These are phyloP conservation scores for Penicillium corylophilum DNA, from an alignment of 2,329 filamentous ascomycete genomes.

Conservation along the genomic window DNA sequence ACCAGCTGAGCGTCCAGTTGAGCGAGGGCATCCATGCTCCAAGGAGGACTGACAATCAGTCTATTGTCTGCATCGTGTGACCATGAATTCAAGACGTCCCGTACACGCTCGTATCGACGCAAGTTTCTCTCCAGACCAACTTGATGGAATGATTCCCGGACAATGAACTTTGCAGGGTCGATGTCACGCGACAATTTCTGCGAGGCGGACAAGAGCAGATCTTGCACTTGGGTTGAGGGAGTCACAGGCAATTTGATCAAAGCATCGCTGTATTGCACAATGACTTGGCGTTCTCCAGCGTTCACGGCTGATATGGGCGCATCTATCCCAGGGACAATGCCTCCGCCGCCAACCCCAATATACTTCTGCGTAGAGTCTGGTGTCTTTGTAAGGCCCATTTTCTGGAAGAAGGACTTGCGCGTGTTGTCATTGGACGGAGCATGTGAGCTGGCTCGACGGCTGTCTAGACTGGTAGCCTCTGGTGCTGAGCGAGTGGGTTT, in stretches of 20 bases:
- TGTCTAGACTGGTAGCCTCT: not conserved
- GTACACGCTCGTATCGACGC: slow-evolving; percentile 79
- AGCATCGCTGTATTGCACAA: slow-evolving; percentile 69
- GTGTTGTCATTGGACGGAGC: slow-evolving; percentile 14
- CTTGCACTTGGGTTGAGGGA: slow-evolving; percentile 69
- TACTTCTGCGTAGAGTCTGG: slow-evolving; percentile 20
- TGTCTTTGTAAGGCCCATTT: slow-evolving; percentile 24
- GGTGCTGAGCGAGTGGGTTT: not conserved
- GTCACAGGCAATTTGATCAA: slow-evolving; percentile 70
- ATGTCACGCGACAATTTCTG: slow-evolving; percentile 64
- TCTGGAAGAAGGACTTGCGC: slow-evolving; percentile 33
- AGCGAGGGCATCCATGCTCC: slow-evolving; percentile 47
- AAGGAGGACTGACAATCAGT: slow-evolving; percentile 64
- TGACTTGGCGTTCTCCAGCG: slow-evolving; percentile 71
- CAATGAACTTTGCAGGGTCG: slow-evolving; percentile 63
- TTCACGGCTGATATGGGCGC: slow-evolving; percentile 80
- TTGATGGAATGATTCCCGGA: slow-evolving; percentile 73
- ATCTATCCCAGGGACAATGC: slow-evolving; percentile 59
- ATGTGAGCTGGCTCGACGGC: slow-evolving; percentile 1
- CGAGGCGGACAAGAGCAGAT: slow-evolving; percentile 69
- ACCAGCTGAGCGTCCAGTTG: slow-evolving; percentile 64
- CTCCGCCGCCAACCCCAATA: slow-evolving; percentile 24
- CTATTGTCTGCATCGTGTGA: slow-evolving; percentile 75
- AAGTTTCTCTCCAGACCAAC: slow-evolving; percentile 79
- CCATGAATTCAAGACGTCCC: slow-evolving; percentile 92